Conservation (phyloP, 2,329 filamentous ascomycete species). For the Neonectria hederae region DNA sequence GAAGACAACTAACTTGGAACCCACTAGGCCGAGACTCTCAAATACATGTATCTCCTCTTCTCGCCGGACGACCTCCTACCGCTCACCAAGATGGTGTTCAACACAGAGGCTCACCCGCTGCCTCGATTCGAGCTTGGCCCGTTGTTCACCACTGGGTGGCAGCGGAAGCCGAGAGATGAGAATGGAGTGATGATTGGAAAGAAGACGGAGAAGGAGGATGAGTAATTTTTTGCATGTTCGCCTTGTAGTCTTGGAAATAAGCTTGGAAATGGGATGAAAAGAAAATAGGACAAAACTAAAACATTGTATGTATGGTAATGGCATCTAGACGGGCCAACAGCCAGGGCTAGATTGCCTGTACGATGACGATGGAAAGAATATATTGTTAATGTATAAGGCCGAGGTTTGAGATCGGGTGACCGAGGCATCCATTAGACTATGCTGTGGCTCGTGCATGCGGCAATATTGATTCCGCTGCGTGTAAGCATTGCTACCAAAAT, state of each 20-base stretch:
- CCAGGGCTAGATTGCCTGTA: constrained; percentile 11
- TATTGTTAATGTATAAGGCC: constrained; percentile 4
- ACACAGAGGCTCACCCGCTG: constrained; percentile 93
- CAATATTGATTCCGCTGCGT: constrained; percentile 12
- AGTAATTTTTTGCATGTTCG: background rate
- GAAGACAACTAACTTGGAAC: constrained; percentile 24
- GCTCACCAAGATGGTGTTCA: constrained; percentile 88
- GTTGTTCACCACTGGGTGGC: constrained; percentile 84
- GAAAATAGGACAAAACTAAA: background rate
- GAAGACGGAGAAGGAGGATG: constrained; percentile 21
- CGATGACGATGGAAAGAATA: constrained; percentile 18
- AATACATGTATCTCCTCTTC: constrained; percentile 97
- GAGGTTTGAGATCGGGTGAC: background rate
- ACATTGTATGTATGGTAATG: background rate
- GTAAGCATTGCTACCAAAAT: background rate
- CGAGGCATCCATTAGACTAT: background rate
- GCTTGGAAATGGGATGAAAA: background rate
- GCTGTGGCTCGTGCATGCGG: constrained; percentile 22
- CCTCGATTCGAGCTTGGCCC: constrained; percentile 85
- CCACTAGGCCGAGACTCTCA: constrained; percentile 88
- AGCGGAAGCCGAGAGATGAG: constrained; percentile 69
- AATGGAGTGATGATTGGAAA: constrained; percentile 51
- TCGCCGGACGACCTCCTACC: constrained; percentile 84
- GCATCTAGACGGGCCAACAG: constrained; percentile 1
- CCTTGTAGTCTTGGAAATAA: background rate